A percentile compares a stretch with the other conserved stretches of the same genome.
Evolutionary conservation across 345 rosid species (phyloP).

Genomic region (Citrus trifoliata): DNA sequence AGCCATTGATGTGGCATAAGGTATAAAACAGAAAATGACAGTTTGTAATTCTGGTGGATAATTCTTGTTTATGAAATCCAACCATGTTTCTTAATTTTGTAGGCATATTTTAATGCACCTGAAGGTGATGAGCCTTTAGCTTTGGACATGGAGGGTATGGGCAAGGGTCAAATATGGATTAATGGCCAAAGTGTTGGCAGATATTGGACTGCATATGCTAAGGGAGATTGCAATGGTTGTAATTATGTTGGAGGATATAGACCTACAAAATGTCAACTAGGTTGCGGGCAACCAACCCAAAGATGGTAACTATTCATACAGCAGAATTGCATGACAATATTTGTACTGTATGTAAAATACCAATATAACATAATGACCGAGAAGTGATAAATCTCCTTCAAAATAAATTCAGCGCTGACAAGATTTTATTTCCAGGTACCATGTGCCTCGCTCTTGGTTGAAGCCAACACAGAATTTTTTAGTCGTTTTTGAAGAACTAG

Average conservation of each 20-base stretch:
- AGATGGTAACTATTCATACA: conserved; percentile 42
- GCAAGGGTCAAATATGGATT: conserved; percentile 97
- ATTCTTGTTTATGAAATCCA: neutral
- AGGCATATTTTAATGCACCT: conserved; percentile 90
- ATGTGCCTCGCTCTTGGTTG: conserved; percentile 89
- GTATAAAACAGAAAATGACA: conserved; percentile 27
- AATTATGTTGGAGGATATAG: conserved; percentile 74
- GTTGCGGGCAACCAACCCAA: conserved; percentile 97
- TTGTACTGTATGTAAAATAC: neutral
- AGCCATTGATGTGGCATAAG: conserved; percentile 96
- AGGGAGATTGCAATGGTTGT: conserved; percentile 74
- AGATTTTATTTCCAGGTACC: conserved; percentile 56
- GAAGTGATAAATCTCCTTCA: neutral
- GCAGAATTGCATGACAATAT: neutral
- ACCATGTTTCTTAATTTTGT: conserved; percentile 10
- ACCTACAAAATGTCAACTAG: conserved; percentile 79
- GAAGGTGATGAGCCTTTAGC: conserved; percentile 92
- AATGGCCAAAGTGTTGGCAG: conserved; percentile 93
- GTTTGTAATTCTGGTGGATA: neutral
- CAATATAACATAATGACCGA: neutral
- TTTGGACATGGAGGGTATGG: conserved; percentile 96
- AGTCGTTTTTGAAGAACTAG: conserved; percentile 94
- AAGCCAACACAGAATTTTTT: conserved; percentile 80
- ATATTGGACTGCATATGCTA: conserved; percentile 91
- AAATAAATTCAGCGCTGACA: conserved; percentile 3